A percentile compares a stretch with the other conserved stretches of the same genome.
Evolutionary conservation across 345 rosid species (phyloP).

Genomic region (Gossypium arboreum): DNA sequence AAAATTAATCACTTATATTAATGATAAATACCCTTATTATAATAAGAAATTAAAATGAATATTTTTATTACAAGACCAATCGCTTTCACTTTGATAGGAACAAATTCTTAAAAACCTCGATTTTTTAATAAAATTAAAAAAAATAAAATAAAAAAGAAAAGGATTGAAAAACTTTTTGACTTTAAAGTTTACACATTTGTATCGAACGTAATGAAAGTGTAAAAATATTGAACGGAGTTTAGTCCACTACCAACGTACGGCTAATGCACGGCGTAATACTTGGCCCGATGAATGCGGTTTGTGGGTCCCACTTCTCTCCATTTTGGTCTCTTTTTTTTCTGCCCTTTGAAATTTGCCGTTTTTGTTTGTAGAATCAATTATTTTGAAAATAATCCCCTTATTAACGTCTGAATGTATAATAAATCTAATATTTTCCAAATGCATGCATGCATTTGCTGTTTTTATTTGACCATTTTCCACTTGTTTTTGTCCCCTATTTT

Average conservation of each 20-base stretch:
- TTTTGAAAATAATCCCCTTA: neutral
- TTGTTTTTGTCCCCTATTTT: neutral
- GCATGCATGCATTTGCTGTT: conserved; percentile 1
- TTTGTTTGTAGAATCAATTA: neutral
- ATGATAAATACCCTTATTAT: too few relatives aligned
- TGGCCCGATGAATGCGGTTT: conserved; percentile 45
- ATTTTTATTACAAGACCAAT: neutral
- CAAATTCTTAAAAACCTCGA: neutral
- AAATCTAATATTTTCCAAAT: neutral
- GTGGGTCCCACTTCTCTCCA: conserved; percentile 6
- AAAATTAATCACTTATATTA: too few relatives aligned
- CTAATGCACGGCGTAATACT: conserved; percentile 48
- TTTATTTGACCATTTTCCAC: neutral
- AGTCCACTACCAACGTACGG: conserved; percentile 30
- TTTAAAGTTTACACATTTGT: neutral
- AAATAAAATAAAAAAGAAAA: neutral
- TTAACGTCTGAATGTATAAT: neutral
- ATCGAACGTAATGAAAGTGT: neutral
- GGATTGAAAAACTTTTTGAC: neutral
- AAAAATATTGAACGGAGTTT: neutral
- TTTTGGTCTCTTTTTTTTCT: too few relatives aligned
- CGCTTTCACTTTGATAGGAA: neutral
- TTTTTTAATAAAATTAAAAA: neutral
- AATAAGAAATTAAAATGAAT: neutral
- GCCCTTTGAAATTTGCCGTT: neutral